phyloP scores from a whole-genome alignment of 2,329 filamentous ascomycete species.

The Aspergillus arachidicola region DNA sequence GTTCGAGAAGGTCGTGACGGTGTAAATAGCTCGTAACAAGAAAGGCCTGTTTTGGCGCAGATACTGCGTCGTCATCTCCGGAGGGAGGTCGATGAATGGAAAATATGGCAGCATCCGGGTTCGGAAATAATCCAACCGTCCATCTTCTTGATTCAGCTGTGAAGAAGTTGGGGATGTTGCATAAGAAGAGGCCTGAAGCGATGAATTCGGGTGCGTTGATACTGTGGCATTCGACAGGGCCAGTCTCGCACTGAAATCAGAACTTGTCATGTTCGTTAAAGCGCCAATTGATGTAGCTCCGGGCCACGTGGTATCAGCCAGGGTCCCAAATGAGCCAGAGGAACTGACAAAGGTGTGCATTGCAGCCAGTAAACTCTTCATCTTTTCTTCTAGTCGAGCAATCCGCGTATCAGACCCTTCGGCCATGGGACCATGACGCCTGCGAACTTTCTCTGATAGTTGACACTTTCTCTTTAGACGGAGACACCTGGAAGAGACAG shows the following conservation, averaged over 20 bases:
- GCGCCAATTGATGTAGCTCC: neutral
- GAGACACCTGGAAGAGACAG: conserved; percentile 30
- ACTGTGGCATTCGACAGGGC: conserved; percentile 1
- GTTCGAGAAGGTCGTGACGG: conserved; percentile 36
- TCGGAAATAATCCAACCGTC: conserved; percentile 32
- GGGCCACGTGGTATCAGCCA: too few species aligned
- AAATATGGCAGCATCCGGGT: conserved; percentile 39
- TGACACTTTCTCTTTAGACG: conserved; percentile 40
- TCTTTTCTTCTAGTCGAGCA: conserved; percentile 38
- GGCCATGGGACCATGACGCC: conserved; percentile 27
- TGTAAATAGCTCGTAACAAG: conserved; percentile 40
- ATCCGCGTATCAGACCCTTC: conserved; percentile 36
- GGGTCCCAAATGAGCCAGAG: neutral
- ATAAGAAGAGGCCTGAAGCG: conserved; percentile 1
- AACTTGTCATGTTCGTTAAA: neutral
- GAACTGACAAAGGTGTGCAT: conserved; percentile 30
- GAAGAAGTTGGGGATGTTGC: conserved; percentile 2
- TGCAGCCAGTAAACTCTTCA: conserved; percentile 35
- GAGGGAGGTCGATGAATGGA: conserved; percentile 36
- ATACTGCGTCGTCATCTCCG: conserved; percentile 30
- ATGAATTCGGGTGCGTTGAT: conserved; percentile 8
- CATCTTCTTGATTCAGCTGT: conserved; percentile 20
- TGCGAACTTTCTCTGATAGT: conserved; percentile 38
- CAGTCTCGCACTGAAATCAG: conserved; percentile 4
- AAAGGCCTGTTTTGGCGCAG: conserved; percentile 37